phyloP scores from a whole-genome alignment of 2,329 filamentous ascomycete species.

The Botrytis deweyae region DNA sequence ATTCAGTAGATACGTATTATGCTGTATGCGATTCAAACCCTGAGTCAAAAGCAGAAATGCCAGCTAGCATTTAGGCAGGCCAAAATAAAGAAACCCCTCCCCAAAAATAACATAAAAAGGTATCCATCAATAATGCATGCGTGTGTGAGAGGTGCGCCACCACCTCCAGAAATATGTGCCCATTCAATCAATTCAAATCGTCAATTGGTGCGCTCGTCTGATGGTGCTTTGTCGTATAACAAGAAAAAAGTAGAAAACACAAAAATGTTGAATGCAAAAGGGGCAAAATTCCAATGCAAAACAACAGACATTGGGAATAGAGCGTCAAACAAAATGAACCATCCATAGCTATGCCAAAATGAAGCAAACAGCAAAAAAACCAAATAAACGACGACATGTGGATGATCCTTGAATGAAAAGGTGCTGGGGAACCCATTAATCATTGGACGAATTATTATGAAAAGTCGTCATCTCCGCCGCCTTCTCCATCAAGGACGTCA shows the following conservation, averaged over 20 bases:
- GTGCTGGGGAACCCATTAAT: not conserved
- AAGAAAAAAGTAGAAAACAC: conserved; percentile 9
- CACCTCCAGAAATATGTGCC: not conserved
- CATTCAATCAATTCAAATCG: conserved; percentile 17
- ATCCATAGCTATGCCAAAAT: conserved; percentile 21
- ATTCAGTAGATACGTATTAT: not conserved
- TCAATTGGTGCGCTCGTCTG: conserved; percentile 13
- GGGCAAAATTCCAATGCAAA: conserved; percentile 1
- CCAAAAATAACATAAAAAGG: conserved; percentile 12
- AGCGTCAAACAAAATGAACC: not conserved
- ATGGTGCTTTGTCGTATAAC: conserved; percentile 12
- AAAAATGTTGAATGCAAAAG: conserved; percentile 6
- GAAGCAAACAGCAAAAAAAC: conserved; percentile 5
- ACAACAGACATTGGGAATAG: conserved; percentile 14
- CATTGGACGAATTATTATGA: conserved; percentile 9
- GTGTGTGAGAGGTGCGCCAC: not conserved
- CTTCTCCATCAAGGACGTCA: conserved; percentile 41
- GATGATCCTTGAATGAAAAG: not conserved
- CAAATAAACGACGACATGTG: not conserved
- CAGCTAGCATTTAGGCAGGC: conserved; percentile 5
- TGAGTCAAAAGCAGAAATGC: not conserved
- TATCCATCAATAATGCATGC: conserved; percentile 14
- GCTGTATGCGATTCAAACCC: not conserved
- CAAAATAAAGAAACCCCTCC: not conserved
- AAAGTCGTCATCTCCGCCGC: conserved; percentile 35